A percentile compares a stretch with the other conserved stretches of the same genome.
Evolutionary conservation across 176 grass and related monocot species (phyloP).

Genomic region (Oryza officinalis): DNA sequence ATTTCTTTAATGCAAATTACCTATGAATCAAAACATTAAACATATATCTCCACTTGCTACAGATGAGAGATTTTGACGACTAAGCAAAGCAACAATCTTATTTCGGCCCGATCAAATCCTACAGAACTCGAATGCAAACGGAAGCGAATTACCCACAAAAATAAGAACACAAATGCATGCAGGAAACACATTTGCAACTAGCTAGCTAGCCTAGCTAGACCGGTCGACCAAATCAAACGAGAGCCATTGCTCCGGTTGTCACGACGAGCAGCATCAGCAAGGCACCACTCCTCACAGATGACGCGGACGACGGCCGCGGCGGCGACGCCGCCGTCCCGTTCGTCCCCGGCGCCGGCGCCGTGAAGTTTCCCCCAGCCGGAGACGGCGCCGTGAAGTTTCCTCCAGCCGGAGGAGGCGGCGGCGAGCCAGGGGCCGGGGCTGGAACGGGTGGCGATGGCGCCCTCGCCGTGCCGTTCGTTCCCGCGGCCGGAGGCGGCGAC

Average conservation of each 20-base stretch:
- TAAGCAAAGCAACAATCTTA: neutral
- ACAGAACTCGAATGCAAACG: neutral
- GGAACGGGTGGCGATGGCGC: constrained; percentile 13
- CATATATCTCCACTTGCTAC: neutral
- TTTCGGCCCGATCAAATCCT: neutral
- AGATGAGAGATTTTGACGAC: neutral
- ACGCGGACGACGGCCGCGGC: constrained; percentile 26
- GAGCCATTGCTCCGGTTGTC: neutral
- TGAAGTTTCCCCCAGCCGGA: neutral
- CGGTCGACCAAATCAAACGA: neutral
- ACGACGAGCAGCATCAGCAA: constrained; percentile 20
- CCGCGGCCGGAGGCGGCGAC: neutral
- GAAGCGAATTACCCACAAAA: neutral
- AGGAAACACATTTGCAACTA: neutral
- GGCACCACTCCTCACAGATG: neutral
- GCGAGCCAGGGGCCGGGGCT: neutral
- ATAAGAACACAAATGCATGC: neutral
- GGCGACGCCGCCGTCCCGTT: neutral
- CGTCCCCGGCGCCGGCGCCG: neutral
- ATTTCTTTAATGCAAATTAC: neutral
- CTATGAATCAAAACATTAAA: neutral
- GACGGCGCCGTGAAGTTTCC: neutral
- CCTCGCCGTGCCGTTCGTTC: constrained; percentile 8
- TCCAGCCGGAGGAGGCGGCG: neutral
- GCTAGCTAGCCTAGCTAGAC: neutral